Evolutionary conservation across 2,329 filamentous ascomycete species (phyloP), one percentile per base, ranked within the genome.

Genomic region (Xylariales sp.): DNA sequence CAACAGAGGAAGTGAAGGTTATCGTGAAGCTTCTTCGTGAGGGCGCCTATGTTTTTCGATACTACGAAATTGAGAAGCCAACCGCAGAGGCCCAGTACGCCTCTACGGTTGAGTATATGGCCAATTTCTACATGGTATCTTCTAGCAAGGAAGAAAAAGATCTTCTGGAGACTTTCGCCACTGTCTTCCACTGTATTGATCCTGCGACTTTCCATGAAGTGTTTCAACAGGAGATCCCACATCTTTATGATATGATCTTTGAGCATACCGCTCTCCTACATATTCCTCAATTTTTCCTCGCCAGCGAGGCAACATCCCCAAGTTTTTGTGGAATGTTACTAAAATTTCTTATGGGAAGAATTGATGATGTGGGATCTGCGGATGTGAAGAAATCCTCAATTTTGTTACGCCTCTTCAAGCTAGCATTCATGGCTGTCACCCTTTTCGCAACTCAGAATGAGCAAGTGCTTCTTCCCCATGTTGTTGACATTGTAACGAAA

Each of bases 351-450:
- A 99, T 99, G 96, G 92, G 95, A 74, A 92, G 93, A 61, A 97
- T 99, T 65, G 92, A 97, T 70, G 93, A 99, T 78, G 94, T 99
- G 50, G 96, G 96, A 28, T 96, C 93, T 0, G 90, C 92, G 7
- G 94, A 99, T 79, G 90, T 96, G 61, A 94, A 93, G 77, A 97
- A 95, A 80, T 95, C 96, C 0, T 95, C 94, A 5, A 97, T 99
- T 55, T 83, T 99, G 41, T 83, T 99, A 58, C 89, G 97, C 63
- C 89, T 99, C 59, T 99, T 98, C 83, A 99, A 99, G 81, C 82
- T 99, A 58, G 97, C 95, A 0, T 99, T 99, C 80, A 99, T 99
- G 96, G 97, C 97, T 0, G 96, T 99, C 46, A 99, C 96, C 0
- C 85, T 99, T 1, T 99, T 99, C 79, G 94, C 94, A 0, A 86